These are phyloP conservation scores for Halophytophthora polymorphica DNA, from an alignment of 352 stramenopile genomes.

Conservation along the genomic window DNA sequence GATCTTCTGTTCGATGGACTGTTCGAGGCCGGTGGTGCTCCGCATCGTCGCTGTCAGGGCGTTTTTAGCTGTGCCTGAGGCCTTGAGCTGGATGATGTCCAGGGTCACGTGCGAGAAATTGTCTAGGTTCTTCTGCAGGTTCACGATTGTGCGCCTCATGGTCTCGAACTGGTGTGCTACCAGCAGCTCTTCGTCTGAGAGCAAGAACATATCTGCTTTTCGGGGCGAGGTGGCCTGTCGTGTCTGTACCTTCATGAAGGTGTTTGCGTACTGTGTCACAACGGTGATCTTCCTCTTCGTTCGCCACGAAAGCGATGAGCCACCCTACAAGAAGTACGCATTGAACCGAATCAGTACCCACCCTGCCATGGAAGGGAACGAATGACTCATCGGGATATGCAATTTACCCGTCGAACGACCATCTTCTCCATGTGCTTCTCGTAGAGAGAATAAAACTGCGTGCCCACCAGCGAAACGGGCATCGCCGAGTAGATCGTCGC, in stretches of 20 bases:
- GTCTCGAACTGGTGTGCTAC: slow-evolving; percentile 43
- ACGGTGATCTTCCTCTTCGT: slow-evolving; percentile 34
- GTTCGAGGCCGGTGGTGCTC: slow-evolving; percentile 35
- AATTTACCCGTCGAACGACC: slow-evolving; percentile 46
- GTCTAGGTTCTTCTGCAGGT: slow-evolving; percentile 48
- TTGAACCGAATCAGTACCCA: neutral
- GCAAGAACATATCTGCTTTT: slow-evolving; percentile 27
- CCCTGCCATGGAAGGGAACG: neutral
- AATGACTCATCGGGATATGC: neutral
- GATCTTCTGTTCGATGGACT: slow-evolving; percentile 50
- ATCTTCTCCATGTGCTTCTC: slow-evolving; percentile 64
- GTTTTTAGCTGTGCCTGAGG: slow-evolving; percentile 10
- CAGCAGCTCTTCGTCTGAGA: slow-evolving; percentile 44
- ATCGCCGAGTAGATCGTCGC: slow-evolving; percentile 73
- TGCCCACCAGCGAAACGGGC: slow-evolving; percentile 69
- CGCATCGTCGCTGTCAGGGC: slow-evolving; percentile 14
- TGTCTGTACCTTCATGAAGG: slow-evolving; percentile 1
- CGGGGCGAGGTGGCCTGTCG: neutral
- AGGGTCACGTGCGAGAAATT: slow-evolving; percentile 31
- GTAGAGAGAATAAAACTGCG: slow-evolving; percentile 71
- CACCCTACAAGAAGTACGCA: slow-evolving; percentile 25
- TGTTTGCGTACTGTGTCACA: slow-evolving; percentile 19
- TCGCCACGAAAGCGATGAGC: slow-evolving; percentile 52
- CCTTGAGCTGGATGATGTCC: slow-evolving; percentile 26
- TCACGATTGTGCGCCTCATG: slow-evolving; percentile 47